Evolutionary conservation across 192 early-diverging fungal species (phyloP), one percentile per base, ranked within the genome.

Genomic region (Dissophora globulifera): DNA sequence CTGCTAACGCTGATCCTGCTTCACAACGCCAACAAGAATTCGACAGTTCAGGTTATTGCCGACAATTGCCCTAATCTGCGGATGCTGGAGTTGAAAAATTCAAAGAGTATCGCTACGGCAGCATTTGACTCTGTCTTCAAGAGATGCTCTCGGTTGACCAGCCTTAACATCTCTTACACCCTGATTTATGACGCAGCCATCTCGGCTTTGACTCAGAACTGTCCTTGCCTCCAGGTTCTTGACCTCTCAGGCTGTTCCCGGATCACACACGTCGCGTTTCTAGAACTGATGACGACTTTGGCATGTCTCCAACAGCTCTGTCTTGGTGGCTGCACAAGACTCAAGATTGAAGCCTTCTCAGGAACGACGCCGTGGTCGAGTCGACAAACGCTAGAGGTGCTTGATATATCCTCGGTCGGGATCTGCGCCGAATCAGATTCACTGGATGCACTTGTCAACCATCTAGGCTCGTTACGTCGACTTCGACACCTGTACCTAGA

Each of bases 21-120:
- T 16, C 20, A 58, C 25, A 75, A 75, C 27, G 62, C 71, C 20
- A 75, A 59, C 50, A 75, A 64, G 56, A 75, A 66, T n/a, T 43
- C 62, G 19, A 65, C 56, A 11, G 30, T 66, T 9, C 71, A 75
- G 27, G 57, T 40, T 1, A 76, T 76, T 47, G 64, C 72, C 16
- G 22, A 67, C 16, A 50, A 43, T 35, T 54, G 72, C 23, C 45
- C 72, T 1, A 48, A 38, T 9, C 20, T 76, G 15, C 19, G 30
- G 6, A 48, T 42, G 40, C 72, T 76, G 1, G 58, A 53, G 6
- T 43, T 76, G 19, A 58, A 40, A 4, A 65, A 67, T 23, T 65
- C 72, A 1, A 76, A 61, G 32, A 66, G 62, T 32, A 42, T 76
- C 17, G 46, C 57, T 8, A 57, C 72, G 6, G 17, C 58, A 4